These are phyloP conservation scores for Colletotrichum lupini DNA, from an alignment of 2,329 filamentous ascomycete genomes.

Conservation along the genomic window DNA sequence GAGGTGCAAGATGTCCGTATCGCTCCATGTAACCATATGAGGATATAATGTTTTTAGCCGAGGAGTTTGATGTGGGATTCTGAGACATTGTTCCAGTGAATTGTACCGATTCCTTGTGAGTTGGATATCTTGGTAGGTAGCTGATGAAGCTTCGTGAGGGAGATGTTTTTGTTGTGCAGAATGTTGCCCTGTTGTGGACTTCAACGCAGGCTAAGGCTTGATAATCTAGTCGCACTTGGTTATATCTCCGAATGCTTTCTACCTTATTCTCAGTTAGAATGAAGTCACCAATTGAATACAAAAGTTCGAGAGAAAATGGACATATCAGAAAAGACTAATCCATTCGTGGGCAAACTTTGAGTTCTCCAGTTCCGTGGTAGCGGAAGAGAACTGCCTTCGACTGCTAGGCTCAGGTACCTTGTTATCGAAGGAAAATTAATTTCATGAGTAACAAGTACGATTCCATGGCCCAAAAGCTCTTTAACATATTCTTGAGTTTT, in stretches of 20 bases:
- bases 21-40: background rate
- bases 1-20: background rate
- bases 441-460: too few species aligned
- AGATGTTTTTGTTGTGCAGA: background rate
- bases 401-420: too few species aligned
- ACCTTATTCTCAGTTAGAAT: too few species aligned
- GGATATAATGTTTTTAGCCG: background rate
- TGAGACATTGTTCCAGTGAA: background rate
- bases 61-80: background rate
- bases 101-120: too few species aligned
- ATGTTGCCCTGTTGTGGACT: background rate
- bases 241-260: background rate
- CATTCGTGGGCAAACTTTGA: background rate
- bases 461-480: background rate
- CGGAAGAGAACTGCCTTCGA: background rate
- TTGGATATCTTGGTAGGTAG: too few species aligned
- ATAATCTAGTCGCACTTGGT: background rate
- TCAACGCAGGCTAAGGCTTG: background rate
- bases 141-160: background rate
- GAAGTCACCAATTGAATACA: too few species aligned
- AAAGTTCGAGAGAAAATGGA: too few species aligned
- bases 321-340: too few species aligned
- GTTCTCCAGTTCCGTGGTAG: background rate
- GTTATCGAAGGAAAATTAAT: too few species aligned
- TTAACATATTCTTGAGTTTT: background rate